Conservation (phyloP, 2,329 filamentous ascomycete species). For the Hymenoscyphus fructigenus region DNA sequence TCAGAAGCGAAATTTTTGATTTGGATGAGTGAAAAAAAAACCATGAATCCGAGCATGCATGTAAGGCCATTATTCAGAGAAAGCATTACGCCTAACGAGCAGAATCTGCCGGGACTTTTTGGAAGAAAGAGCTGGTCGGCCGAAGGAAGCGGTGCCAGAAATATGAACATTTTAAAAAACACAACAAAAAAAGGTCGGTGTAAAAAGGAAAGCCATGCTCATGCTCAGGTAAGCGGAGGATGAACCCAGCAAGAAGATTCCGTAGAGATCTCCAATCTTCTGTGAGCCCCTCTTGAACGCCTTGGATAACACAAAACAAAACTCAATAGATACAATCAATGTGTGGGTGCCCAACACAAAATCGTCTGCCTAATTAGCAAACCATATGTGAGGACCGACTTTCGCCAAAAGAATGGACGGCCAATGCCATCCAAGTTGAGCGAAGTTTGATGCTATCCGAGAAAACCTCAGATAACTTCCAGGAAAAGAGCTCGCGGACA, state of each 20-base stretch:
- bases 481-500: constrained; percentile 10
- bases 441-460: constrained; percentile 6
- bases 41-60: constrained; percentile 26
- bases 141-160: constrained; percentile 26
- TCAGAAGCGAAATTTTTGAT: constrained; percentile 23
- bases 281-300: constrained; percentile 35
- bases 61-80: constrained; percentile 21
- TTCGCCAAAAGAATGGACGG: constrained; percentile 15
- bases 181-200: constrained; percentile 22
- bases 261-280: constrained; percentile 35
- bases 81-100: constrained; percentile 26
- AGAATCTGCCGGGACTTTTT: constrained; percentile 25
- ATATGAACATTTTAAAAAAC: constrained; percentile 32
- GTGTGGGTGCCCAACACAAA: constrained; percentile 23
- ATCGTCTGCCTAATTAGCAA: constrained; percentile 26
- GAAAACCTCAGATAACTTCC: background rate
- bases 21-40: constrained; percentile 11
- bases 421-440: constrained; percentile 13
- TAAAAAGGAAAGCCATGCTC: constrained; percentile 27
- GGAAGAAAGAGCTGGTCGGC: constrained; percentile 16
- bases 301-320: constrained; percentile 31
- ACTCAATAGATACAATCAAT: constrained; percentile 35
- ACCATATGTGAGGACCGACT: constrained; percentile 9
- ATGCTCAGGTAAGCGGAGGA: constrained; percentile 23
- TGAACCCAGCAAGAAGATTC: constrained; percentile 25